Base-by-base conservation (phyloP, 2,329 filamentous ascomycete species). In the Microcera coccophila region DNA sequence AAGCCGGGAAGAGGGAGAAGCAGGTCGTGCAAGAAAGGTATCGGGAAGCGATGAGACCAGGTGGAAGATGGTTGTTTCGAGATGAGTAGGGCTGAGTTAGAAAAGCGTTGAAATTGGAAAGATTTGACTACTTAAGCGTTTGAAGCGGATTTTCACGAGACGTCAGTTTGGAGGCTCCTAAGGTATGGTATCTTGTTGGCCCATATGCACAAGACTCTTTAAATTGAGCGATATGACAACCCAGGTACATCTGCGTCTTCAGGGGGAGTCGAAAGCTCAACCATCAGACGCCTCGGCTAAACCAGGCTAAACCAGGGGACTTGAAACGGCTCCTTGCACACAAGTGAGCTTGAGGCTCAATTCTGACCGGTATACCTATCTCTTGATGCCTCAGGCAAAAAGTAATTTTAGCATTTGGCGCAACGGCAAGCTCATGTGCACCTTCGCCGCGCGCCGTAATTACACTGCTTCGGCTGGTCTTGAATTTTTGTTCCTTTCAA, bases 11-110 rank as follows among this genome's bases (percentile, higher is more conserved):
- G 54, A 68, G 79, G 46, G 83, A 86, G 59, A 76, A 74, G 51
- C 71, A 79, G 38, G 75, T 79, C 42, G 74, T 96, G 2, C 76
- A 82, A 51, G 82, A 87, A 58, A 78, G 90, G 58, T 85, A 88
- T 66, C 74, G 82, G 38, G 90, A 97, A 61, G 90, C 93, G 1
- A 85, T 88, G 79, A 79, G 83, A 22, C 77, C 79, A 2, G 81
- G 79, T 4, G 90, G 90, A 0, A 73, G 77, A 48, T 97, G 87
- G 84, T 62, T 85, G 5, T 96, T 95, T 59, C 78, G 79, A 51
- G 90, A 96, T 63, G 90, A 95, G 63, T 85, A 61, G 50, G 12
- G 7, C 15, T 16, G 5, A 9, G 7, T 32, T 15, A 32, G 29
- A 32, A 32, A 32, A 16, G 29, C 29, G 15, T 28, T 28, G 24